Evolutionary conservation across 2,329 filamentous ascomycete species (phyloP), one percentile per base, ranked within the genome.

Genomic region (Magnaporthiopsis incrustans): DNA sequence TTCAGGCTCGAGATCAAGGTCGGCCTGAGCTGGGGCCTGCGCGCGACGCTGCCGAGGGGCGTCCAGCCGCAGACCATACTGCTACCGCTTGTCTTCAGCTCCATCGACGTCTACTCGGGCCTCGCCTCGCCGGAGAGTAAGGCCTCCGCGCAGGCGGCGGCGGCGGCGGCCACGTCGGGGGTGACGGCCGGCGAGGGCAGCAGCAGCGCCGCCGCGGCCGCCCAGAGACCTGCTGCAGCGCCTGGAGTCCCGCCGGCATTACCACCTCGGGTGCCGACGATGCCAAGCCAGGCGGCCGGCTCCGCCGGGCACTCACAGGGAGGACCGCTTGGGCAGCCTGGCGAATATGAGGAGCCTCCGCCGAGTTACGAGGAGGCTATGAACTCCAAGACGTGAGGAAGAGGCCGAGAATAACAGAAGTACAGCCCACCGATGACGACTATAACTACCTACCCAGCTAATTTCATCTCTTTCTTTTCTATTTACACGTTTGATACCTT

Each of bases 1-100:
- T 98, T 99, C 74, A 89, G 93, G 72, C 77, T 99, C 53, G 92
- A 97, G 75, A 78, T 97, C 57, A 87, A 87, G 65, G 79, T 97
- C 10, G 92, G 92, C 1, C 75, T 97, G 53, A 86, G 86, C 64
- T 93, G 91, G 81, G 90, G 89, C 8, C 82, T 83, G 35, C 80
- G 83, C 62, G 78, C 70, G 38, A 68, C 66, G 35, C 69, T 70
- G 32, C 71, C 72, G 4, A 65, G 70, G 35, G 68, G 70, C 56
- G 70, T 75, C 22, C 61, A 64, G 30, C 82, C 88, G n/a, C 91
- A 96, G 77, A 82, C 88, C 62, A 86, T 96, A 44, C 84, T 89
- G 64, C 82, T 97, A 3, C 91, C 93, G 5, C 80, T 99, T 25
- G 84, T 89, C 66, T 88, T 98, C 70, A 86, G 88, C 60, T 75